Base-by-base conservation (phyloP, 2,329 filamentous ascomycete species). In the Teratosphaeriaceae sp. region DNA sequence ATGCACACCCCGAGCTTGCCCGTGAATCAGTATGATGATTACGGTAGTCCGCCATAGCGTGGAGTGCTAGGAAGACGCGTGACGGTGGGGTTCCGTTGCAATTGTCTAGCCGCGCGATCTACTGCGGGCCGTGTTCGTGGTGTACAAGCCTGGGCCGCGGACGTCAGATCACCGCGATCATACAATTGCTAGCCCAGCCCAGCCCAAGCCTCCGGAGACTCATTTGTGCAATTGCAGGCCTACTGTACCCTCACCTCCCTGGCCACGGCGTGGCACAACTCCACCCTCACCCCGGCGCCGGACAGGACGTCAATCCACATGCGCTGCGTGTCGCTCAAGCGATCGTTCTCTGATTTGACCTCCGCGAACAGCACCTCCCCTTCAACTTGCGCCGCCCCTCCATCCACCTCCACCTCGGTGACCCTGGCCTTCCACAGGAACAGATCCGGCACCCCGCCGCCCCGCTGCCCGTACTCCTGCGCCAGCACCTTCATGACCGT, bases 221-320 rank as follows among this genome's bases (percentile, higher is more conserved):
- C n/a, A n/a, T n/a, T n/a, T n/a, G n/a, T n/a, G n/a, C n/a, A n/a
- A n/a, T n/a, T n/a, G n/a, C n/a, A n/a, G n/a, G 24, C 24, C 21
- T 18, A 41, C 16, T 42, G 40, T 22, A 36, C 41, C 40, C 62
- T 63, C 3, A 80, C 71, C 57, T 80, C 76, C 51, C 64, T 72
- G 5, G 79, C 78, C 52, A 80, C 72, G 19, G 78, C 79, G 64
- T 79, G 75, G 52, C 78, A 94, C 51, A 97, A 71, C 55, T 94
- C 89, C 21, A 97, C 90, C 53, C 75, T 78, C 29, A 97, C 76
- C 2, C 92, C 90, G 1, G 89, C 88, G 1, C 84, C 82, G 6
- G 82, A 84, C 42, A 98, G 73, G 6, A 96, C 88, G 71, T 97
- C 87, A 57, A 97, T 95, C 92, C 92, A 98, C 53, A 98, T 74